phyloP scores from a whole-genome alignment of 2,329 filamentous ascomycete genomes.

The Xylaria sp. region DNA sequence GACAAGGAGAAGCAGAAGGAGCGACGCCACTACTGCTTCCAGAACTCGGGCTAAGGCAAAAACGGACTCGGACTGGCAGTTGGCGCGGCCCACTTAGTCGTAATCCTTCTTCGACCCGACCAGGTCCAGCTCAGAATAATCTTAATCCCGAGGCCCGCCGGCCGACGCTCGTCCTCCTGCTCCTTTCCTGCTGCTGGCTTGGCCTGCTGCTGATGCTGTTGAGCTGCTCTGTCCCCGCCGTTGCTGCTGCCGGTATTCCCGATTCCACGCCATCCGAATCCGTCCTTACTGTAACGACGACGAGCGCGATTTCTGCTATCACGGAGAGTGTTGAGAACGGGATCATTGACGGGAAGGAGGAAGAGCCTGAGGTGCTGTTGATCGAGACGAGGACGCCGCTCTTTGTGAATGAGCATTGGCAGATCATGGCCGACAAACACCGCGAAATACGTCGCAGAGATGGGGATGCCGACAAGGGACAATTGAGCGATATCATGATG shows the following conservation, averaged over 20 bases:
- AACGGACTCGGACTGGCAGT: slow-evolving; percentile 2
- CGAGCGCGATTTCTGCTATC: too few species aligned
- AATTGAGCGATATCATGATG: slow-evolving; percentile 2
- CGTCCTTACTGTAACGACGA: neutral
- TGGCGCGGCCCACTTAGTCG: slow-evolving; percentile 9
- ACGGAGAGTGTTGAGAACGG: neutral
- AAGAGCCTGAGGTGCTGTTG: slow-evolving; percentile 22
- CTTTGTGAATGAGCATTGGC: slow-evolving; percentile 34
- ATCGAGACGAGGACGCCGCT: slow-evolving; percentile 35
- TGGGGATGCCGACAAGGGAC: slow-evolving; percentile 8
- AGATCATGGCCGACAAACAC: slow-evolving; percentile 34
- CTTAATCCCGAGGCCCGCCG: slow-evolving; percentile 8
- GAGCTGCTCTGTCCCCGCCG: slow-evolving; percentile 15
- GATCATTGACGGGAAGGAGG: slow-evolving; percentile 24
- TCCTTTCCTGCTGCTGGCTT: slow-evolving; percentile 25
- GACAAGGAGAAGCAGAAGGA: too few species aligned
- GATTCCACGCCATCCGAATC: neutral
- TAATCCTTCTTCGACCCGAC: slow-evolving; percentile 1
- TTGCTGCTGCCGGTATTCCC: slow-evolving; percentile 11
- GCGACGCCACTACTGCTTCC: too few species aligned
- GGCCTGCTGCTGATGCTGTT: neutral
- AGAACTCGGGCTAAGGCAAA: neutral
- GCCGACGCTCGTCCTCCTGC: slow-evolving; percentile 31
- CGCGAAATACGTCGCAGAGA: slow-evolving; percentile 26
- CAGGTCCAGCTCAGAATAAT: slow-evolving; percentile 3